These are phyloP conservation scores for Dryadomyces quercus-mongolicae DNA, from an alignment of 2,329 filamentous ascomycete species.

Conservation along the genomic window DNA sequence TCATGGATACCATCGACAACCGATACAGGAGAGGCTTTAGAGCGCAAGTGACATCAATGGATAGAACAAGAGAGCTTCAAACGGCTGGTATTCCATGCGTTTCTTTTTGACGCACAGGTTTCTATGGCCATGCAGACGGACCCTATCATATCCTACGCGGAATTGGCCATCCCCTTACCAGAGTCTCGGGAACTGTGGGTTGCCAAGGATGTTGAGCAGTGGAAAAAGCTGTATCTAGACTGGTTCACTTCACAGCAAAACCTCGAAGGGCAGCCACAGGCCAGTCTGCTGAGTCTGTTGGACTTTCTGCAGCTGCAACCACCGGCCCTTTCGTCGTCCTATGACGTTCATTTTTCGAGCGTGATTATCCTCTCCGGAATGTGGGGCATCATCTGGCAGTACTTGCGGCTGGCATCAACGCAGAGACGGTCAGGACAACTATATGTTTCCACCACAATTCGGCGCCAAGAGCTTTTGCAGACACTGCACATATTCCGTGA, in stretches of 20 bases:
- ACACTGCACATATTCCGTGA: slow-evolving; percentile 26
- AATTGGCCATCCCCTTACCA: slow-evolving; percentile 54
- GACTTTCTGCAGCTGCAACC: slow-evolving; percentile 5
- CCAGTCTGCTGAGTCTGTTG: background rate
- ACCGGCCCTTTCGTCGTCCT: slow-evolving; percentile 1
- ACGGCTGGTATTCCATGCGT: slow-evolving; percentile 51
- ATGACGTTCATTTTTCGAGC: slow-evolving; percentile 1
- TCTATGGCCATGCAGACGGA: slow-evolving; percentile 56
- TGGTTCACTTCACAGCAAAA: background rate
- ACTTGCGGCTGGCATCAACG: slow-evolving; percentile 2
- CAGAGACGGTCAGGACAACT: too few relatives aligned
- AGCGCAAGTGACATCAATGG: slow-evolving; percentile 8
- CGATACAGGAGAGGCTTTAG: slow-evolving; percentile 2
- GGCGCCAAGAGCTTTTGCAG: slow-evolving; percentile 43
- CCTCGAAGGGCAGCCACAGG: background rate
- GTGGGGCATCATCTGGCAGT: slow-evolving; percentile 9
- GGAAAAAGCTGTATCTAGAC: slow-evolving; percentile 46
- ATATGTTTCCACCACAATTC: too few relatives aligned
- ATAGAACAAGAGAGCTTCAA: slow-evolving; percentile 6
- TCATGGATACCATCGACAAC: background rate
- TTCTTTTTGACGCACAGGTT: slow-evolving; percentile 52
- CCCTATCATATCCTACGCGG: slow-evolving; percentile 55
- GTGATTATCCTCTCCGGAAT: slow-evolving; percentile 2
- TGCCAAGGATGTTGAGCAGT: slow-evolving; percentile 48
- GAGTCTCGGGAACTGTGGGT: slow-evolving; percentile 52